Conservation (phyloP, 2,329 filamentous ascomycete species). For the Epichloe sylvatica region DNA sequence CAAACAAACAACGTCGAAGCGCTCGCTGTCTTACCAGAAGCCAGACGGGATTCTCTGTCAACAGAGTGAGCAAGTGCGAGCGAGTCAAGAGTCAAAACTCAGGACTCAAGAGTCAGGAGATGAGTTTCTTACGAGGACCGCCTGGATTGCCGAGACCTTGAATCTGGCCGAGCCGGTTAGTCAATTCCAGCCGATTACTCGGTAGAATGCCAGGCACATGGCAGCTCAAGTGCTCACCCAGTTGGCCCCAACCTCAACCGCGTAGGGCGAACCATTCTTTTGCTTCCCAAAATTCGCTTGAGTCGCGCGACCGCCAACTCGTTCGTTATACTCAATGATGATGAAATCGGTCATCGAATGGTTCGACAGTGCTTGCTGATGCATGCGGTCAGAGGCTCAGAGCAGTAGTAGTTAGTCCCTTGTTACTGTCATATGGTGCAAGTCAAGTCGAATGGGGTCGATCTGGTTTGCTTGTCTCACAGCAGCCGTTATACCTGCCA, state of each 20-base stretch:
- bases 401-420: background rate
- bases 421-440: too few species aligned
- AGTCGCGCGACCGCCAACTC: conserved; percentile 48
- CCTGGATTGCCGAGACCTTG: conserved; percentile 12
- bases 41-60: conserved; percentile 47
- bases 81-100: too few species aligned
- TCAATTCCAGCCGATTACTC: background rate
- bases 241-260: conserved; percentile 53
- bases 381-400: background rate
- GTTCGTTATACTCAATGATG: conserved; percentile 48
- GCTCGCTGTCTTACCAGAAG: conserved; percentile 22
- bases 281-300: conserved; percentile 41
- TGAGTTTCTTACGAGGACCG: conserved; percentile 10
- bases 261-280: conserved; percentile 36
- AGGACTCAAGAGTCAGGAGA: background rate
- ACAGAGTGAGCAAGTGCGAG: conserved; percentile 5
- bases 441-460: too few species aligned
- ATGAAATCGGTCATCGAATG: conserved; percentile 49
- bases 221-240: conserved; percentile 30
- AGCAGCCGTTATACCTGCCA: conserved; percentile 49
- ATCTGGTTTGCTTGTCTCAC: conserved; percentile 5
- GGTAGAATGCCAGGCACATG: background rate
- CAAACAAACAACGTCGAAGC: background rate
- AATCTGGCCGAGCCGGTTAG: conserved; percentile 12
- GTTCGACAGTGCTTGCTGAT: conserved; percentile 42